phyloP scores from a whole-genome alignment of 768 basidiomycete genomes.

The Dendrothele bispora region DNA sequence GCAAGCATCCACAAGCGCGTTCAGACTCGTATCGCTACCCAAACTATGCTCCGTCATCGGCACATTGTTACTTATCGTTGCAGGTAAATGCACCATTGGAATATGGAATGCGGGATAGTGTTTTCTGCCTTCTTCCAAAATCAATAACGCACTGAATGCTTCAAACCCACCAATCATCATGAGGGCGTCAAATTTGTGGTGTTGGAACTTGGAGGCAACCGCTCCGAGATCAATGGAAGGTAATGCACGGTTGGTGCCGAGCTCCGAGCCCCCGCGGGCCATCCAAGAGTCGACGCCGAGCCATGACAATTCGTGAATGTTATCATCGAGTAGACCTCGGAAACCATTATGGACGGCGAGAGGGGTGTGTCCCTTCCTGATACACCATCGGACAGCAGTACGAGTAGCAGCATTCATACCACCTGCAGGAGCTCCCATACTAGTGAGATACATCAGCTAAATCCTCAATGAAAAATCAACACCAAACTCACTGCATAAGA shows the following conservation, averaged over 20 bases:
- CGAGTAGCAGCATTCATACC: constrained; percentile 99
- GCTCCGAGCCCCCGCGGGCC: constrained; percentile 93
- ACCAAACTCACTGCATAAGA: constrained; percentile 74
- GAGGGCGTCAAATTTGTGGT: constrained; percentile 74
- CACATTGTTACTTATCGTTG: constrained; percentile 97
- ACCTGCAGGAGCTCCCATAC: constrained; percentile 95
- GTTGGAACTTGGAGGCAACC: constrained; percentile 89
- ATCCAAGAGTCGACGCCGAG: constrained; percentile 97
- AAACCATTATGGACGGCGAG: constrained; percentile 95
- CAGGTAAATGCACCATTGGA: constrained; percentile 94
- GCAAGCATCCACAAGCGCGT: constrained; percentile 95
- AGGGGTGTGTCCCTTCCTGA: constrained; percentile 90
- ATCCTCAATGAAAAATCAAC: background rate
- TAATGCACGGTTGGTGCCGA: constrained; percentile 91
- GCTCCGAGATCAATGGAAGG: constrained; percentile 87
- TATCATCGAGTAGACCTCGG: constrained; percentile 89
- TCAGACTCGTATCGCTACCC: constrained; percentile 96
- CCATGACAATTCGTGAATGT: constrained; percentile 86
- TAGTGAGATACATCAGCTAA: constrained; percentile 27
- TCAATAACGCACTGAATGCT: constrained; percentile 77
- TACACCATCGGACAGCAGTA: constrained; percentile 90
- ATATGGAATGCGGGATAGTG: constrained; percentile 92
- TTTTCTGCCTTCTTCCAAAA: constrained; percentile 77
- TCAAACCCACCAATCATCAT: constrained; percentile 97
- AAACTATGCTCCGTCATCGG: constrained; percentile 95